phyloP scores from a whole-genome alignment of 129 eudicot genomes.

The Pulicaria dysenterica region DNA sequence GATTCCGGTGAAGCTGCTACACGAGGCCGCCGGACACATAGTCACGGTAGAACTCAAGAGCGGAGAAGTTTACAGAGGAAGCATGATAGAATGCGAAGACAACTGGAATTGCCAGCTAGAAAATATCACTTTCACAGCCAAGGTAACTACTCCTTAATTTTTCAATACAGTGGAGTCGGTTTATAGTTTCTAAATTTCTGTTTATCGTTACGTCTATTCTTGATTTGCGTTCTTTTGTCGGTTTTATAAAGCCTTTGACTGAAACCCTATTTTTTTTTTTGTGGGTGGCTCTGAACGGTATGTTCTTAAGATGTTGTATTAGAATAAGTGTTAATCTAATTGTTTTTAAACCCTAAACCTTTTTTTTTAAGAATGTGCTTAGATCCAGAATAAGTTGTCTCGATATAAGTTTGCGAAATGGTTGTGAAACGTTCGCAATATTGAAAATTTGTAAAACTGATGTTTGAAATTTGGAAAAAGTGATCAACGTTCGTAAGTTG shows the following conservation, averaged over 20 bases:
- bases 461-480: background rate
- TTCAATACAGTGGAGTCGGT: background rate
- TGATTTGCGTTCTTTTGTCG: background rate
- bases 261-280: slow-evolving; percentile 6
- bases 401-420: background rate
- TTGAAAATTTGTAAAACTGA: background rate
- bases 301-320: background rate
- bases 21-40: slow-evolving; percentile 48
- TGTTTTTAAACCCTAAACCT: slow-evolving; percentile 8
- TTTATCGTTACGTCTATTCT: background rate
- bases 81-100: slow-evolving; percentile 93
- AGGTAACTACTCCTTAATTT: slow-evolving; percentile 42
- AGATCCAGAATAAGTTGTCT: background rate
- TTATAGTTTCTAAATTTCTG: background rate
- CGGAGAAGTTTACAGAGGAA: slow-evolving; percentile 92
- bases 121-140: slow-evolving; percentile 90
- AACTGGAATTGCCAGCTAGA: slow-evolving; percentile 99
- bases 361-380: background rate
- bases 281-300: background rate
- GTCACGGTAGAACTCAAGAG: slow-evolving; percentile 47
- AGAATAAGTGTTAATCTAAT: background rate
- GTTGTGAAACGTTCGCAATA: background rate
- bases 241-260: background rate
- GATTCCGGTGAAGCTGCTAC: slow-evolving; percentile 46
- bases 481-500: background rate